These are phyloP conservation scores for Psilocybe sp. DNA, from an alignment of 768 basidiomycete species.

Conservation along the genomic window DNA sequence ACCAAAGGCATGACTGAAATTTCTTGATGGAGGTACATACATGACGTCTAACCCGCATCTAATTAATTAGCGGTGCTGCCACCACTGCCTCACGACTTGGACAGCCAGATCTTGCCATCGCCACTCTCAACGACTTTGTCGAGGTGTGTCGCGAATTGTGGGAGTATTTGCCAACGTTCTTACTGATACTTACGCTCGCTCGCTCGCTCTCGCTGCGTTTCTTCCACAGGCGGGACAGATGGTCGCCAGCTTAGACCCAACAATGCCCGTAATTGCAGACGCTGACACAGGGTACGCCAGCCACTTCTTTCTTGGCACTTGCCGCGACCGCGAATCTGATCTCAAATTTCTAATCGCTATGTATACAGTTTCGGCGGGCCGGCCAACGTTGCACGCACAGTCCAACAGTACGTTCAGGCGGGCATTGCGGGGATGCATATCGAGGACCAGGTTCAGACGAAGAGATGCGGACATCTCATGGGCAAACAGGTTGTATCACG, in stretches of 20 bases:
- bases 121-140: conserved; percentile 78
- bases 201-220: conserved; percentile 1
- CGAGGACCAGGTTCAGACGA: conserved; percentile 81
- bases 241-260: conserved; percentile 65
- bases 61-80: conserved; percentile 59
- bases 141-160: conserved; percentile 32
- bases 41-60: not conserved
- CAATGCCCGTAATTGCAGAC: conserved; percentile 72
- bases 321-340: not conserved
- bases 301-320: not conserved
- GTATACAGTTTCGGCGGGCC: conserved; percentile 60
- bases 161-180: not conserved
- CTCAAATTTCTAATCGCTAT: not conserved
- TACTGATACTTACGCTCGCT: not conserved
- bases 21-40: not conserved
- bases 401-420: conserved; percentile 64
- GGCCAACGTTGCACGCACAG: conserved; percentile 72
- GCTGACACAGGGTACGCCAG: conserved; percentile 67
- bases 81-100: conserved; percentile 80
- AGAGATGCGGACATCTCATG: conserved; percentile 76
- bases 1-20: conserved; percentile 54
- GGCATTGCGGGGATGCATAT: conserved; percentile 78
- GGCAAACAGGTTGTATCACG: conserved; percentile 82
- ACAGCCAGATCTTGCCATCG: conserved; percentile 77
- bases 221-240: conserved; percentile 57